Evolutionary conservation across 2,329 filamentous ascomycete species (phyloP).

Genomic region (Beauveria varroae): DNA sequence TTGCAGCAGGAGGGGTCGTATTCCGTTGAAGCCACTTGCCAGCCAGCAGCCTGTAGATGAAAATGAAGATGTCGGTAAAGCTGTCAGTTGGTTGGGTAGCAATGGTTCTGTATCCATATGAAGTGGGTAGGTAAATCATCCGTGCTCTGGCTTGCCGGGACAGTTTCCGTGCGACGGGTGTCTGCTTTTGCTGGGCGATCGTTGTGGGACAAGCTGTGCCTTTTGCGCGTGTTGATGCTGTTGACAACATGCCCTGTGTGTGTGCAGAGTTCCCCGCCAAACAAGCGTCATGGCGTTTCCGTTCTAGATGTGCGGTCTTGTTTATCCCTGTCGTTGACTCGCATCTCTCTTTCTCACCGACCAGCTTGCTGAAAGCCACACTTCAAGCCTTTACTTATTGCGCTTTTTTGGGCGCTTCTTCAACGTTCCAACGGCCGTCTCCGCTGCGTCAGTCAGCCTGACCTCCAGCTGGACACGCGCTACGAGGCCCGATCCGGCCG

Average conservation of each 20-base stretch:
- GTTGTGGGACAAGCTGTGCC: neutral
- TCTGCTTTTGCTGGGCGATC: neutral
- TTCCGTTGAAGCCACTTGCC: neutral
- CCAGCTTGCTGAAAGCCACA: neutral
- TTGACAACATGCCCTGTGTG: neutral
- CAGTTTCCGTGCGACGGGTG: neutral
- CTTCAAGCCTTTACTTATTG: too few relatives aligned
- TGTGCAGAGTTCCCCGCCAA: slow-evolving; percentile 1
- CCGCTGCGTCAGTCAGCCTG: slow-evolving; percentile 2
- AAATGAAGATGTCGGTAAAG: neutral
- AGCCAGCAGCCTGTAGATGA: neutral
- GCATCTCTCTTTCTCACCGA: neutral
- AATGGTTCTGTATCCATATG: neutral
- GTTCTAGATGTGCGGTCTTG: neutral
- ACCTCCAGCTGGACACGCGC: slow-evolving; percentile 6
- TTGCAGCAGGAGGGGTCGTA: too few relatives aligned
- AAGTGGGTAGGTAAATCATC: neutral
- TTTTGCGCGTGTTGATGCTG: neutral
- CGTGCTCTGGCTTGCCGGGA: neutral
- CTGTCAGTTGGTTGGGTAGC: neutral
- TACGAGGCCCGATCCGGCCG: slow-evolving; percentile 7
- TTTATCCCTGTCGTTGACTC: neutral
- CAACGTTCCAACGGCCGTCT: neutral
- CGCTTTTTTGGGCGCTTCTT: neutral
- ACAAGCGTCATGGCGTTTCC: neutral